phyloP scores from a whole-genome alignment of 2,329 filamentous ascomycete genomes.

The Pezicula radicicola region DNA sequence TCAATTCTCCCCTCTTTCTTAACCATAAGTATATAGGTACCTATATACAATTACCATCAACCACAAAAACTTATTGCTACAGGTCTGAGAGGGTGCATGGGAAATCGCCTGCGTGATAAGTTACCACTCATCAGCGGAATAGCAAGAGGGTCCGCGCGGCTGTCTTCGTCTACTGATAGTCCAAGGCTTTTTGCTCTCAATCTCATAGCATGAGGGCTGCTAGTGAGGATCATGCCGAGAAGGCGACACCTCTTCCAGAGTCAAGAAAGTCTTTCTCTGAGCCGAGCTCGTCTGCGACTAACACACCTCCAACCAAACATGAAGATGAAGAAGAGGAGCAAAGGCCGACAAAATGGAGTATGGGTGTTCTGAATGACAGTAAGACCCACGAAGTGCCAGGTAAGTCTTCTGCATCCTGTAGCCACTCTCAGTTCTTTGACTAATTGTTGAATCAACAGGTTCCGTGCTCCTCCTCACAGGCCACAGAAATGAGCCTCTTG shows the following conservation, averaged over 20 bases:
- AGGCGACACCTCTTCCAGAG: constrained; percentile 5
- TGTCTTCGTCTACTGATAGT: too few relatives aligned
- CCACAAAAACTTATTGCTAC: too few relatives aligned
- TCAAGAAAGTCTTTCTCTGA: constrained; percentile 18
- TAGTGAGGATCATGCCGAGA: too few relatives aligned
- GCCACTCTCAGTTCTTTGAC: neutral
- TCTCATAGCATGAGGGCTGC: too few relatives aligned
- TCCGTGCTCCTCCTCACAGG: constrained; percentile 55
- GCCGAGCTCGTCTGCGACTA: neutral
- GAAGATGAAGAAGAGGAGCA: constrained; percentile 11
- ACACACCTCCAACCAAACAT: neutral
- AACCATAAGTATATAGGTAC: too few relatives aligned
- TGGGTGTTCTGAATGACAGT: constrained; percentile 82
- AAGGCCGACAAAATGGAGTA: constrained; percentile 47
- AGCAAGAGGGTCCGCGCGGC: too few relatives aligned
- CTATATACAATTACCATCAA: too few relatives aligned
- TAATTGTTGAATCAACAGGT: constrained; percentile 34
- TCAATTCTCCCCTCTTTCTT: too few relatives aligned
- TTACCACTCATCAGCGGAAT: too few relatives aligned
- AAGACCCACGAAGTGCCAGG: constrained; percentile 85
- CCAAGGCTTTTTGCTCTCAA: too few relatives aligned
- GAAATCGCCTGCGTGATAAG: too few relatives aligned
- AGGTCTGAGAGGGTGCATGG: too few relatives aligned
- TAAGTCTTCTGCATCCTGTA: constrained; percentile 35
- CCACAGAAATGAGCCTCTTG: constrained; percentile 56